Evolutionary conservation across 129 eudicot species (phyloP), one percentile per base, ranked within the genome.

Genomic region (Arctium minus): DNA sequence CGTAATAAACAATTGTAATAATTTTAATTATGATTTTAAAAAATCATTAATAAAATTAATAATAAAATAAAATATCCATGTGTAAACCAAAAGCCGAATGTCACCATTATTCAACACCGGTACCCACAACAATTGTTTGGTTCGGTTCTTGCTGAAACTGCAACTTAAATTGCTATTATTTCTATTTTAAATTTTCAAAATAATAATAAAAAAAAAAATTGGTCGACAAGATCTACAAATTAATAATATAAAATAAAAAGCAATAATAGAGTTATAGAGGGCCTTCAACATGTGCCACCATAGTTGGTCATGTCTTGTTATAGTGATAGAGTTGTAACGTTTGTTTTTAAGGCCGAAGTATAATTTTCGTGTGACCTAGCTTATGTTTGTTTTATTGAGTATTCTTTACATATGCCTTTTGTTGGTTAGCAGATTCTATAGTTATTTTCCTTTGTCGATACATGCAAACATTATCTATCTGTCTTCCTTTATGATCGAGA

Each of bases 221-320:
- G 50, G 15, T 46, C 68, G 68, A 56, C 64, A 2, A 32, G 36
- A 77, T 77, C 36, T 60, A 77, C 3, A 78, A 78, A 82, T 17
- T 5, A 37, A 53, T 82, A 32, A 40, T 35, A 22, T 75, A 48
- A 67, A 22, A 46, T 17, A 10, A 68, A 65, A 82, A n/a, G 70
- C 71, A 29, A 67, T 67, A 67, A 67, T 67, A 29, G 68, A 74
- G 69, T 67, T 65, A 62, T 74, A 75, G 70, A 18, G 29, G 65
- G 8, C n/a, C n/a, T 22, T 13, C 12, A 75, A 75, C 85, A 82
- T 82, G 85, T 82, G 76, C 70, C 44, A 67, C 69, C 27, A 42
- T 75, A n/a, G 17, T 35, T 50, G 53, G 48, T 65, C 48, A 17
- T 82, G 76, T 10, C 75, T 75, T 75, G 56, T 75, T 37, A 13